These are phyloP conservation scores for Curvularia eragrostidis DNA, from an alignment of 2,329 filamentous ascomycete species.

Conservation along the genomic window DNA sequence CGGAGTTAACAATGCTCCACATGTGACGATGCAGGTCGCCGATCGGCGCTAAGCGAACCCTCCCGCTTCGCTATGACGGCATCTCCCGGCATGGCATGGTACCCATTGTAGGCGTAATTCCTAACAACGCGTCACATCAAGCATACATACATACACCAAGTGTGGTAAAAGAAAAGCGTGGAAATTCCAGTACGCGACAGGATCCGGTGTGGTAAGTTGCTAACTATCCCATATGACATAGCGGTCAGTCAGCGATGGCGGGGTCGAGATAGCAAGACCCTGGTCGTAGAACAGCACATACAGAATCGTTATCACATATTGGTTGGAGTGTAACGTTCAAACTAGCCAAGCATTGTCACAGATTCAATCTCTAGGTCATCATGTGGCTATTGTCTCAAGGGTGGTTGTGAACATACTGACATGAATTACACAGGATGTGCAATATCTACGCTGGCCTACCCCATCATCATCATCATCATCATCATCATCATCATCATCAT, in stretches of 20 bases:
- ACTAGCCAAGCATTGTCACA: background rate
- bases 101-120: background rate
- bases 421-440: background rate
- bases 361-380: no score
- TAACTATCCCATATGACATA: background rate
- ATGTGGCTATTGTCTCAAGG: no score
- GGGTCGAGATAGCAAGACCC: background rate
- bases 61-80: slow-evolving; percentile 27
- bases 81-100: slow-evolving; percentile 20
- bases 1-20: slow-evolving; percentile 25
- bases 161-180: background rate
- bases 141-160: background rate
- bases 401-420: background rate
- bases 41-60: slow-evolving; percentile 16
- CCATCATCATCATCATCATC: background rate
- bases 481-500: no score
- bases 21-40: slow-evolving; percentile 22
- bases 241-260: slow-evolving; percentile 1
- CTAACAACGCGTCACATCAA: background rate
- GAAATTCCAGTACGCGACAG: no score
- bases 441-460: background rate
- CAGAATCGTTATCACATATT: background rate
- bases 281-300: background rate
- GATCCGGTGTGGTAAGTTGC: background rate
- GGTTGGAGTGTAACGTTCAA: background rate